These are phyloP conservation scores for Leccinum subspadiceum DNA, from an alignment of 1,284 basidiomycete genomes.

Conservation along the genomic window DNA sequence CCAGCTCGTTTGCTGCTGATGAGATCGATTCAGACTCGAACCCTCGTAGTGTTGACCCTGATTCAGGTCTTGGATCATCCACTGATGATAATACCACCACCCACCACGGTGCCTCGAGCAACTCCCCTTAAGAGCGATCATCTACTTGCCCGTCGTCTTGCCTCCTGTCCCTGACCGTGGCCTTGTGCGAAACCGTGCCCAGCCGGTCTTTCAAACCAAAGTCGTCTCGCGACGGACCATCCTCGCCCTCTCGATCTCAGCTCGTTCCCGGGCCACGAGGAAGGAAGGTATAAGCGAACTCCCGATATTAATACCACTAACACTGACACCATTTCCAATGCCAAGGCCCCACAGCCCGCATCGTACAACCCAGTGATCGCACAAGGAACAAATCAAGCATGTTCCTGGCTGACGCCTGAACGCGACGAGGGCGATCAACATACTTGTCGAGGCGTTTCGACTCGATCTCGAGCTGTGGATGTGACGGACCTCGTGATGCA, in stretches of 20 bases:
- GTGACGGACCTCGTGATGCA: constrained; percentile 37
- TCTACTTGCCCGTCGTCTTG: no score
- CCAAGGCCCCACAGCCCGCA: not conserved
- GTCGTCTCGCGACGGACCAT: constrained; percentile 43
- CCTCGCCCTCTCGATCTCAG: constrained; percentile 30
- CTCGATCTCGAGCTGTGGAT: constrained; percentile 40
- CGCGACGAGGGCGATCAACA: constrained; percentile 40
- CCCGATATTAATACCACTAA: not conserved
- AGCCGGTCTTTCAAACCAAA: no score
- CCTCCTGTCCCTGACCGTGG: no score
- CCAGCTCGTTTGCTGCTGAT: no score
- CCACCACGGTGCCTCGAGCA: no score
- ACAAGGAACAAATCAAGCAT: constrained; percentile 40
- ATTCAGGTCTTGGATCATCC: no score
- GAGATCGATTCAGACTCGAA: no score
- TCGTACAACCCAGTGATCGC: not conserved
- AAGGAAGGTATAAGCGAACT: not conserved
- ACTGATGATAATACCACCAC: no score
- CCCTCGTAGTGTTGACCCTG: no score
- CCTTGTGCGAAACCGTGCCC: no score
- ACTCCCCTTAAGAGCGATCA: no score
- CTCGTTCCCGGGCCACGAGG: not conserved
- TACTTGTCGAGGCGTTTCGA: constrained; percentile 41
- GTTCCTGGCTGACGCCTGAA: constrained; percentile 32
- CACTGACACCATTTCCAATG: not conserved